phyloP scores from a whole-genome alignment of 2,329 filamentous ascomycete species.

The Apiospora marii region DNA sequence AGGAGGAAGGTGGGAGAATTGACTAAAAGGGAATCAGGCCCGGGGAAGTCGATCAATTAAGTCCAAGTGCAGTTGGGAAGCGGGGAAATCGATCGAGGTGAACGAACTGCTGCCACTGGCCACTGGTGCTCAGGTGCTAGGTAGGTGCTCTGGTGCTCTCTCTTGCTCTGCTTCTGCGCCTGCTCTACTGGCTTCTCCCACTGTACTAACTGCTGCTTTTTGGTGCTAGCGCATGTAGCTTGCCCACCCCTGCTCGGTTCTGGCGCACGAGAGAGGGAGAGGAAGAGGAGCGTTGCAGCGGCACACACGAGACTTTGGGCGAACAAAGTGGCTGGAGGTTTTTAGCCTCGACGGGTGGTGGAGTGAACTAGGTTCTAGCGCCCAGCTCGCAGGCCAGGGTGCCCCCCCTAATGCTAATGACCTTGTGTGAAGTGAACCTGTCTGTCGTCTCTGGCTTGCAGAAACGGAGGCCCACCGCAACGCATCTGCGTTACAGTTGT shows the following conservation, averaged over 20 bases:
- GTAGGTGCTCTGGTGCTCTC: conserved; percentile 8
- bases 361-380: conserved; percentile 12
- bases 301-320: conserved; percentile 21
- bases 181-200: conserved; percentile 15
- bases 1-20: conserved; percentile 20
- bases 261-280: conserved; percentile 6
- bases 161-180: not conserved
- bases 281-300: not conserved
- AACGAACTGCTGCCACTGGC: conserved; percentile 19
- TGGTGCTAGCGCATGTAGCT: conserved; percentile 10
- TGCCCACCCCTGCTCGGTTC: conserved; percentile 9
- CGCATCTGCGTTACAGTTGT: not conserved
- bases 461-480: conserved; percentile 1
- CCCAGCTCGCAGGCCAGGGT: conserved; percentile 12
- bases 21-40: conserved; percentile 19
- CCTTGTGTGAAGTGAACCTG: conserved; percentile 5
- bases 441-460: conserved; percentile 11
- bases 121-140: conserved; percentile 3
- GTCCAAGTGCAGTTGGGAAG: conserved; percentile 16
- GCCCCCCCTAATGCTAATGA: not conserved
- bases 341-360: conserved; percentile 24
- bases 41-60: conserved; percentile 20
- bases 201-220: conserved; percentile 17
- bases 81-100: conserved; percentile 22
- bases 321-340: conserved; percentile 23